These are phyloP conservation scores for Solanum chiquidenum DNA, from an alignment of 257 asterid genomes.

Conservation along the genomic window DNA sequence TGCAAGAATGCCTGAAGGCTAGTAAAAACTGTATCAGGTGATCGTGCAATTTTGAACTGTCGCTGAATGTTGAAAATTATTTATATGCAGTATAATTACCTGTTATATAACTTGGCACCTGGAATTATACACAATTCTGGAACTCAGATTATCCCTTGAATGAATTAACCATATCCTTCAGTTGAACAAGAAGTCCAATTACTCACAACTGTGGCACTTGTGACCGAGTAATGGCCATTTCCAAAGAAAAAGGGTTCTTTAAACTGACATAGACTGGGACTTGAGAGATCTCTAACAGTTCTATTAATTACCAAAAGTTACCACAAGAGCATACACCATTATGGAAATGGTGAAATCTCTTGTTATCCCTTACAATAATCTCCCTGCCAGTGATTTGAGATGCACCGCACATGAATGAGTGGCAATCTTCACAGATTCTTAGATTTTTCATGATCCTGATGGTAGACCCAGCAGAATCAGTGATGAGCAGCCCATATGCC, in stretches of 20 bases:
- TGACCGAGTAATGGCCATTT: not conserved
- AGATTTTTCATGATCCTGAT: slow-evolving; percentile 70
- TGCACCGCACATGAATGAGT: slow-evolving; percentile 50
- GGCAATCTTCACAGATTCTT: slow-evolving; percentile 86
- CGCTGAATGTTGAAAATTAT: not conserved
- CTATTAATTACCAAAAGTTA: slow-evolving; percentile 53
- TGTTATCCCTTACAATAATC: slow-evolving; percentile 62
- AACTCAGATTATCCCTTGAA: not conserved
- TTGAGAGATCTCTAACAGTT: too few species aligned
- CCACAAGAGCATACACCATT: slow-evolving; percentile 68
- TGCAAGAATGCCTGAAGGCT: not conserved
- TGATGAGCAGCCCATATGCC: slow-evolving; percentile 39
- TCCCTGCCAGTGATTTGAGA: slow-evolving; percentile 47
- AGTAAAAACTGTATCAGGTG: not conserved
- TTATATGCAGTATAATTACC: not conserved
- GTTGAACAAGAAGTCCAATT: not conserved
- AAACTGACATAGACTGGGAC: not conserved
- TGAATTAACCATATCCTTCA: not conserved
- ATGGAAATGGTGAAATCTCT: slow-evolving; percentile 77
- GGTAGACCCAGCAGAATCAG: slow-evolving; percentile 8
- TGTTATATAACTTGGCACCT: not conserved
- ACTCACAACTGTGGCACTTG: not conserved
- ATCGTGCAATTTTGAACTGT: not conserved
- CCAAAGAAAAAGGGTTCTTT: not conserved
- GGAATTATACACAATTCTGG: not conserved